These are phyloP conservation scores for Cyberlindnera saturnus DNA, from an alignment of 805 yeast genomes.

Conservation along the genomic window DNA sequence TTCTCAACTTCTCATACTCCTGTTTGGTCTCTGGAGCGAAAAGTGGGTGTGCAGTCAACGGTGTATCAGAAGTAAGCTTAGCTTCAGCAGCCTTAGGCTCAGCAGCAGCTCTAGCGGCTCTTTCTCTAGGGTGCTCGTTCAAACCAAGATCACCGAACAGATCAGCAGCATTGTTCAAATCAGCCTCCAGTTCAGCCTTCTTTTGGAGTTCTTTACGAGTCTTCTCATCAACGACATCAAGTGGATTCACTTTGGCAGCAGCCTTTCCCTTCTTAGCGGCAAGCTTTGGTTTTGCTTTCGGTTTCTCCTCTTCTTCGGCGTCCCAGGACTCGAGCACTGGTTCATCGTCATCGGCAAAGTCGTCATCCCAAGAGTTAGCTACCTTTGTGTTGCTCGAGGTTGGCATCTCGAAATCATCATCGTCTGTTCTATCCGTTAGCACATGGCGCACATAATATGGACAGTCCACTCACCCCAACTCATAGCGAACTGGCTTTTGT, in stretches of 20 bases:
- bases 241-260: slow-evolving; percentile 37
- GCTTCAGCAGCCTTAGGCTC: slow-evolving; percentile 26
- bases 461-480: slow-evolving; percentile 1
- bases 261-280: slow-evolving; percentile 27
- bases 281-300: slow-evolving; percentile 25
- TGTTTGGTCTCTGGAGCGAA: slow-evolving; percentile 76
- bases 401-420: slow-evolving; percentile 82
- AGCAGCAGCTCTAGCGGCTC: slow-evolving; percentile 30
- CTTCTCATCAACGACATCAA: slow-evolving; percentile 64
- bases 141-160: slow-evolving; percentile 70
- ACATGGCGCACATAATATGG: background rate
- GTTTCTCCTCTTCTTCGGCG: slow-evolving; percentile 59
- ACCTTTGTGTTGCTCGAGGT: slow-evolving; percentile 43
- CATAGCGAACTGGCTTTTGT: background rate
- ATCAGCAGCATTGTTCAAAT: slow-evolving; percentile 89
- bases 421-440: slow-evolving; percentile 40
- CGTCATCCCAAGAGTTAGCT: slow-evolving; percentile 79
- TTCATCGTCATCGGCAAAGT: slow-evolving; percentile 61
- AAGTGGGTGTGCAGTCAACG: slow-evolving; percentile 69
- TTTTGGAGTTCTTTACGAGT: slow-evolving; percentile 71
- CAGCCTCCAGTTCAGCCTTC: slow-evolving; percentile 78
- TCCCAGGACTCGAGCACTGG: slow-evolving; percentile 90
- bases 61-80: slow-evolving; percentile 49
- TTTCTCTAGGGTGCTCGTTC: slow-evolving; percentile 40
- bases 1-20: slow-evolving; percentile 75